Evolutionary conservation across 1,139 yeast genomes (phyloP), one percentile per base, ranked within the genome.

Genomic region (Geotrichum fermentans): DNA sequence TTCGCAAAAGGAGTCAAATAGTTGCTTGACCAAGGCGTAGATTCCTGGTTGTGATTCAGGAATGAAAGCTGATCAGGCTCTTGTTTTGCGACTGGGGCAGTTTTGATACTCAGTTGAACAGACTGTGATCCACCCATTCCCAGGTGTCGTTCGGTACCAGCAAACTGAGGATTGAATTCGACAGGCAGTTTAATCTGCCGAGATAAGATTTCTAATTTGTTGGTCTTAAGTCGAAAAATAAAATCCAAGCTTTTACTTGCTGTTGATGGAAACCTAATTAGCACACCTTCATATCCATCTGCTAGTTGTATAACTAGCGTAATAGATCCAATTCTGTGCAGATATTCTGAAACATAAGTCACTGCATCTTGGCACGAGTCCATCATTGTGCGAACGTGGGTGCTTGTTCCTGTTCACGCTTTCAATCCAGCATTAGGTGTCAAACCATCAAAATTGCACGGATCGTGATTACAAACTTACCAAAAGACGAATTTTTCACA

Each of bases 311-410:
- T 53, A 4, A 59, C 51, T 2, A 64, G 42, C 4, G 65, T 57
- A 3, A 64, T 53, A 8, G 63, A 55, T 30, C 55, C 55, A 36
- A 64, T 62, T 32, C 63, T 51, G 10, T 62, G 55, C 44, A 71
- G 57, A 42, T 66, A 62, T 53, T 71, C 74, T 1, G 71, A 63
- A 51, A 61, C 59, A 48, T 62, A 67, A 16, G 49, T 41, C 4
- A 45, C 24, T 2, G 34, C 49, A 17, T 45, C 49, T 17, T 40
- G n/a, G 16, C 49, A 45, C 11, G 43, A 28, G 4, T 20, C 39
- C 28, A 4, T 16, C n/a, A 10, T 36, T 22, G 21, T 32, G 16
- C 13, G 14, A 18, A 45, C 20, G 11, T 4, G 22, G 22, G 16
- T 2, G 10, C 26, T 11, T 24, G n/a, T 20, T 24, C 24, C 16